Conservation (phyloP, 1,284 basidiomycete species). For the Cystobasidium pallidum region DNA sequence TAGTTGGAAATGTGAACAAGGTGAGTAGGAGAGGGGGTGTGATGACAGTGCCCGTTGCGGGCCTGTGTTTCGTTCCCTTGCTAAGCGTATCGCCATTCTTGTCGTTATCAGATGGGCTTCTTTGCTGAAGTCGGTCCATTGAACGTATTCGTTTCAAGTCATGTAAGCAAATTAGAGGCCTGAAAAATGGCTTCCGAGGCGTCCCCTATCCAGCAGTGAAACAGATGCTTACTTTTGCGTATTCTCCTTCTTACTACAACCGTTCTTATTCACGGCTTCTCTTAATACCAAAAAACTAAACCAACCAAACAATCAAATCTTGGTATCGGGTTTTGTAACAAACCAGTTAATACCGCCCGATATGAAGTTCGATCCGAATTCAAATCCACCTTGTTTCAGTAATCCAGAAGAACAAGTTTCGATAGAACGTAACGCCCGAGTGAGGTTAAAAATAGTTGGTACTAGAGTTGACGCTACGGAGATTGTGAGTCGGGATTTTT, state of each 20-base stretch:
- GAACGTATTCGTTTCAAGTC: slow-evolving; percentile 88
- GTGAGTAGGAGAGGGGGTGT: slow-evolving; percentile 64
- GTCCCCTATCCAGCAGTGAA: no score
- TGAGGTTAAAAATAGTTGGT: slow-evolving; percentile 94
- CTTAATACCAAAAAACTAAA: no score
- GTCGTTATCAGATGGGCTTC: slow-evolving; percentile 84
- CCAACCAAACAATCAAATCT: no score
- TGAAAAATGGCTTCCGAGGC: no score
- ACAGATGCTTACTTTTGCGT: background rate
- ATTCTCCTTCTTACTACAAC: background rate
- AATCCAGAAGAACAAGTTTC: slow-evolving; percentile 42
- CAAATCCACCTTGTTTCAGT: slow-evolving; percentile 77
- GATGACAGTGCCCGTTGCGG: no score
- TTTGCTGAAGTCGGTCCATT: slow-evolving; percentile 94
- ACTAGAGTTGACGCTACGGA: slow-evolving; percentile 96
- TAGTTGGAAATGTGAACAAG: slow-evolving; percentile 95
- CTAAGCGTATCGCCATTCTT: background rate
- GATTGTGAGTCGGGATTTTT: slow-evolving; percentile 60
- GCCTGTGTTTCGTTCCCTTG: no score
- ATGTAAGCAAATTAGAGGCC: slow-evolving; percentile 65
- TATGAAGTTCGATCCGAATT: slow-evolving; percentile 88
- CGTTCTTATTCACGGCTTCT: background rate
- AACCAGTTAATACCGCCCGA: slow-evolving; percentile 92
- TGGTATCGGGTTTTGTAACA: no score
- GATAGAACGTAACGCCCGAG: slow-evolving; percentile 89